These are phyloP conservation scores for Xylariales sp. DNA, from an alignment of 2,329 filamentous ascomycete genomes.

Conservation along the genomic window DNA sequence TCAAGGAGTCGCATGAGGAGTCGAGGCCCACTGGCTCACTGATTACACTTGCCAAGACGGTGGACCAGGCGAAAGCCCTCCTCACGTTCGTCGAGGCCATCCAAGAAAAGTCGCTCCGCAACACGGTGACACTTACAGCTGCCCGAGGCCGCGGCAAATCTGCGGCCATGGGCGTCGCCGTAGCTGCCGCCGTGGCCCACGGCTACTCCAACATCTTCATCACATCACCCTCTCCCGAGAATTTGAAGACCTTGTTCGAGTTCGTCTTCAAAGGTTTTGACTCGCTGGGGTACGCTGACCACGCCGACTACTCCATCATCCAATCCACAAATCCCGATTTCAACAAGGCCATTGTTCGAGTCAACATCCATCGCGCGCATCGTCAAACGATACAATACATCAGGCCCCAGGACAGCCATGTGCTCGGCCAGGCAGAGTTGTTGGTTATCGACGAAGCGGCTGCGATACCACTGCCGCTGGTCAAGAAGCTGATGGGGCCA, in stretches of 20 bases:
- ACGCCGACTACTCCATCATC: slow-evolving; percentile 95
- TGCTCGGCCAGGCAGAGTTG: slow-evolving; percentile 89
- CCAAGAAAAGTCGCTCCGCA: slow-evolving; percentile 88
- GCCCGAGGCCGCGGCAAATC: slow-evolving; percentile 96
- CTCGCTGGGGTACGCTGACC: slow-evolving; percentile 86
- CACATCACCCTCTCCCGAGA: slow-evolving; percentile 94
- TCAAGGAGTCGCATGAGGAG: slow-evolving; percentile 84
- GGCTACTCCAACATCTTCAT: slow-evolving; percentile 99
- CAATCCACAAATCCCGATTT: slow-evolving; percentile 98
- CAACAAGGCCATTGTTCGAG: slow-evolving; percentile 96
- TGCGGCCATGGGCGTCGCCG: slow-evolving; percentile 87
- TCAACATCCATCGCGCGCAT: slow-evolving; percentile 92
- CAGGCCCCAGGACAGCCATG: slow-evolving; percentile 90
- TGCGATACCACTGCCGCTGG: slow-evolving; percentile 88
- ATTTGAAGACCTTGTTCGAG: slow-evolving; percentile 96
- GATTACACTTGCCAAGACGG: slow-evolving; percentile 79
- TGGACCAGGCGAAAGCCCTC: slow-evolving; percentile 95
- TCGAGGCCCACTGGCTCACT: slow-evolving; percentile 82
- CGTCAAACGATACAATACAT: slow-evolving; percentile 99
- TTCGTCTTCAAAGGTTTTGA: slow-evolving; percentile 99
- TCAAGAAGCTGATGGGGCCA: slow-evolving; percentile 90
- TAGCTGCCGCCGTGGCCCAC: slow-evolving; percentile 89
- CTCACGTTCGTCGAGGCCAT: slow-evolving; percentile 96
- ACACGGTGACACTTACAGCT: slow-evolving; percentile 89
- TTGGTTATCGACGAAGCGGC: slow-evolving; percentile 97